Percentiles rank a stretch among this genome's conserved stretches.
Conservation (phyloP, 1,284 basidiomycete species). For the Cryptococcus sp. region DNA sequence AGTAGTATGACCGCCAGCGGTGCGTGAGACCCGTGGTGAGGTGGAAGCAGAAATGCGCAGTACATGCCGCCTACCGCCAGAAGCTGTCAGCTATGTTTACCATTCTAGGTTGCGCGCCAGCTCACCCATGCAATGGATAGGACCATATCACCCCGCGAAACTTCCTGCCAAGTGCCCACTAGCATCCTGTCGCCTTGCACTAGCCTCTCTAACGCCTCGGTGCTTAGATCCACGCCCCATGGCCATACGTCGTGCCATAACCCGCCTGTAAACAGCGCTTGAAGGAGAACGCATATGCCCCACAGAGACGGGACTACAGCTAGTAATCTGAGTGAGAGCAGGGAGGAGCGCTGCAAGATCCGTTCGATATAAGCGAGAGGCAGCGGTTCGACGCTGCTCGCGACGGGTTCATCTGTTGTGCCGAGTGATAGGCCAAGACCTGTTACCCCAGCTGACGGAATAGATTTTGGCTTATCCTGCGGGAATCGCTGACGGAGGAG, state of each 20-base stretch:
- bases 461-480: slow-evolving; percentile 5
- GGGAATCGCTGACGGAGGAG: slow-evolving; percentile 10
- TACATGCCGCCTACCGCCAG: slow-evolving; percentile 44
- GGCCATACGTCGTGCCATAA: slow-evolving; percentile 47
- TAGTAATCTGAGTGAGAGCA: slow-evolving; percentile 40
- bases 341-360: slow-evolving; percentile 29
- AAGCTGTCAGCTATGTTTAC: neutral
- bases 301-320: slow-evolving; percentile 45
- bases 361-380: slow-evolving; percentile 26
- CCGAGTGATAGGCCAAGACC: slow-evolving; percentile 18
- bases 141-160: slow-evolving; percentile 40
- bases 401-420: slow-evolving; percentile 2
- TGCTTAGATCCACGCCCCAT: slow-evolving; percentile 45
- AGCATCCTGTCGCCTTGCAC: slow-evolving; percentile 27
- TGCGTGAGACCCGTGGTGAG: slow-evolving; percentile 54
- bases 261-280: slow-evolving; percentile 36
- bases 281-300: slow-evolving; percentile 39
- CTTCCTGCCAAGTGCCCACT: slow-evolving; percentile 30
- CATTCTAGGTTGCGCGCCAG: neutral
- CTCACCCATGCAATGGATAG: slow-evolving; percentile 47
- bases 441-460: neutral
- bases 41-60: slow-evolving; percentile 53
- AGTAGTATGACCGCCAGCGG: slow-evolving; percentile 55
- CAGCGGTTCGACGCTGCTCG: slow-evolving; percentile 7
- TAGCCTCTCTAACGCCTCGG: slow-evolving; percentile 42